Base-by-base conservation (phyloP, 23 red algal genomes). In the Gracilaria vermiculophylla region DNA sequence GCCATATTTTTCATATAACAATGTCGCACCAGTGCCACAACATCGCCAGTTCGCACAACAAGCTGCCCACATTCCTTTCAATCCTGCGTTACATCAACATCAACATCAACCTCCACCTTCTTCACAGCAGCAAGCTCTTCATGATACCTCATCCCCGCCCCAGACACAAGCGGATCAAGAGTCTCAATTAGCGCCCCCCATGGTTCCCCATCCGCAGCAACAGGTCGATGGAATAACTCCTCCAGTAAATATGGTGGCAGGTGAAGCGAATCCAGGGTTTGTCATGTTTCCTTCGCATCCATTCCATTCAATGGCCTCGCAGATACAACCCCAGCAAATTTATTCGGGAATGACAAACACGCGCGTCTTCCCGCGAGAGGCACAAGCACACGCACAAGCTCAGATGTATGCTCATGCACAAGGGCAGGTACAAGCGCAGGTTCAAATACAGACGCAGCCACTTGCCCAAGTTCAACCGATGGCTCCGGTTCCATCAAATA, bases 1-100 rank as follows among this genome's bases (percentile, higher is more conserved):
- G 67, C 67, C 67, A 48, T 73, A 73, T 73, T 73, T 73, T 73
- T 36, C 28, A 73, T 73, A 45, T 73, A 73, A 73, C 42, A 73
- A 73, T 28, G 67, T 73, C 39, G 67, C 67, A 4, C 67, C 67
- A 42, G n/a, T 73, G 67, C 36, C 39, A 48, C 67, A 73, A 48
- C 67, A 47, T 73, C 39, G 67, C 67, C 67, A 73, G 37, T 73
- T 45, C 47, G 24, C 67, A 24, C 67, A 42, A 36, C 67, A 73
- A 32, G 40, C 67, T 20, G 17, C 23, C 5, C 67, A 73, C 37
- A 73, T 73, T 9, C 67, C 67, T 25, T 73, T 73, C 67, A 73
- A 73, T 40, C 67, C 36, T 34, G 42, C 67, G 4, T 23, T 73
- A 23, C 67, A 73, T 25, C 67, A 73, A 73, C 20, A 28, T 47